Percentiles rank a stretch among this genome's conserved stretches.
Conservation (phyloP, 2,329 filamentous ascomycete species). For the Beauveria brongniartii region DNA sequence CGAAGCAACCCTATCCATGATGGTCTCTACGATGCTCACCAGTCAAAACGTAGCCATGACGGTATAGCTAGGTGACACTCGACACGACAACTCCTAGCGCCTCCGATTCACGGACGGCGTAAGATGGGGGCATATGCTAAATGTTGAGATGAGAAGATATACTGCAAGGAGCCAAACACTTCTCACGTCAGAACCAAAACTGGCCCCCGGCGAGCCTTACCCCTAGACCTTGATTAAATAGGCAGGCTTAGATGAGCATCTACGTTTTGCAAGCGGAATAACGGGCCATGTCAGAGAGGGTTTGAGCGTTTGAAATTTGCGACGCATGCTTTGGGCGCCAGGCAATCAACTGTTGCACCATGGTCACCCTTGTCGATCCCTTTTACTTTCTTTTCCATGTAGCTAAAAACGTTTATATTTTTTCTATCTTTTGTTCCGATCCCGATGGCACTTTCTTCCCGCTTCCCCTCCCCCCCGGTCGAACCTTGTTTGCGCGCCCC, state of each 20-base stretch:
- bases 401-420: not conserved
- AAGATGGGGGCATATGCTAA: not conserved
- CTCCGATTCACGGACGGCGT: no score
- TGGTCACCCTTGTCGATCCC: not conserved
- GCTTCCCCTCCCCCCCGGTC: not conserved
- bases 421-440: not conserved
- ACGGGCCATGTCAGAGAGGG: not conserved
- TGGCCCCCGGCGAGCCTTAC: not conserved
- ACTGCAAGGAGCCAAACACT: not conserved
- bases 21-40: not conserved
- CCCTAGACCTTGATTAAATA: not conserved
- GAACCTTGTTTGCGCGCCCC: not conserved
- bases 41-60: not conserved
- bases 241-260: not conserved
- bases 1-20: not conserved
- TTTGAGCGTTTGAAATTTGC: not conserved
- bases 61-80: not conserved
- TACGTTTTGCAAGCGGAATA: not conserved
- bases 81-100: not conserved
- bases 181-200: conserved; percentile 10
- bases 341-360: not conserved
- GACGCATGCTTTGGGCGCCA: not conserved
- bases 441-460: no score
- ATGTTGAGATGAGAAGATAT: not conserved
- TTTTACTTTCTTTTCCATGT: not conserved